Conservation (phyloP, 768 basidiomycete genomes). For the Rhizopogon vesiculosus region DNA sequence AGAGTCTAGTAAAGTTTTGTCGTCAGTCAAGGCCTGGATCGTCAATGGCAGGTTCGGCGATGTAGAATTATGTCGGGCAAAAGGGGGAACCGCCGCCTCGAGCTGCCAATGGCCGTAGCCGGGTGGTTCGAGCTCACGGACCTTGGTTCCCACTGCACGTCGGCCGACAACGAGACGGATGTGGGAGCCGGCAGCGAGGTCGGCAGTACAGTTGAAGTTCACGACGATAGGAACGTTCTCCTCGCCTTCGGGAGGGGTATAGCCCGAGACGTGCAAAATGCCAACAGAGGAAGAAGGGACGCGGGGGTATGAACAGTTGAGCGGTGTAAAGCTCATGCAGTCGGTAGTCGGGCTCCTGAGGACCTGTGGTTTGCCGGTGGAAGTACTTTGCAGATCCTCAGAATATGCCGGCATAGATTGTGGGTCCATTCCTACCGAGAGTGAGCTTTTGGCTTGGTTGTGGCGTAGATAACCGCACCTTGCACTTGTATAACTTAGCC, state of each 20-base stretch:
- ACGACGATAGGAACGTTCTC: constrained; percentile 61
- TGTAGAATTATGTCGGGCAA: constrained; percentile 33
- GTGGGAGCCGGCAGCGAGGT: constrained; percentile 33
- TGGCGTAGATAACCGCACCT: background rate
- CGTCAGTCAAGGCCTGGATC: constrained; percentile 56
- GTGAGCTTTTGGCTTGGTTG: background rate
- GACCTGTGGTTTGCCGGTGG: background rate
- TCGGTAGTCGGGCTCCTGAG: constrained; percentile 8
- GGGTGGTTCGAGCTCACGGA: constrained; percentile 45
- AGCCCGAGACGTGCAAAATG: constrained; percentile 62
- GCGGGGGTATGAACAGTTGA: constrained; percentile 12
- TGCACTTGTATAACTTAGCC: too few species aligned
- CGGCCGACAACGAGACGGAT: constrained; percentile 73
- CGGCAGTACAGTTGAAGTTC: constrained; percentile 34
- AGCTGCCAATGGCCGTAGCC: constrained; percentile 60
- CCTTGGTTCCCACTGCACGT: constrained; percentile 63
- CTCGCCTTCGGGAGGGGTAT: constrained; percentile 60
- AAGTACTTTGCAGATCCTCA: background rate
- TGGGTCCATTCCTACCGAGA: background rate
- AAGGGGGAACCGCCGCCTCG: constrained; percentile 54
- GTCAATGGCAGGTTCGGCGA: constrained; percentile 48
- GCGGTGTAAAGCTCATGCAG: constrained; percentile 5
- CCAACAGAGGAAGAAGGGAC: constrained; percentile 44
- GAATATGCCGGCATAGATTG: constrained; percentile 1
- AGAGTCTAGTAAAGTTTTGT: constrained; percentile 53